Conservation (phyloP, 2,329 filamentous ascomycete species). For the Apiospora malaysiana region DNA sequence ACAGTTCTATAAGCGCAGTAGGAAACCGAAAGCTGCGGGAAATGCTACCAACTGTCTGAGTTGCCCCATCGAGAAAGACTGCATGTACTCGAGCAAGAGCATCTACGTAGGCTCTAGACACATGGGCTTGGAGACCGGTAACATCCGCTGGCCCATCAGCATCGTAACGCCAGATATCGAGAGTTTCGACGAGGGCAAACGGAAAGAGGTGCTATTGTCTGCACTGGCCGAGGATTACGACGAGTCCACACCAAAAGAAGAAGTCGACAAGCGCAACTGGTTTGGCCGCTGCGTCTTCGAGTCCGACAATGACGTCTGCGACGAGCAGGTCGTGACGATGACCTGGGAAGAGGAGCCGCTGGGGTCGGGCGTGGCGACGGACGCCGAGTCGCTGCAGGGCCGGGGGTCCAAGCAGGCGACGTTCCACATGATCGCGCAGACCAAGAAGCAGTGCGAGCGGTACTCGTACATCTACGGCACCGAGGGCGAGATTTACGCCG, state of each 20-base stretch:
- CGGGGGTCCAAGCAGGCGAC: constrained; percentile 81
- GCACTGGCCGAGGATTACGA: constrained; percentile 58
- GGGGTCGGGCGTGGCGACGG: constrained; percentile 26
- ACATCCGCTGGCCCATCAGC: constrained; percentile 80
- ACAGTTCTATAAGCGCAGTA: constrained; percentile 75
- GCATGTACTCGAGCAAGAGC: constrained; percentile 84
- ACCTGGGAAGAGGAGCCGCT: constrained; percentile 78
- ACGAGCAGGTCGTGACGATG: constrained; percentile 90
- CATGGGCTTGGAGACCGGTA: constrained; percentile 65
- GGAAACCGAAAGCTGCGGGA: constrained; percentile 79
- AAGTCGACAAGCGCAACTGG: constrained; percentile 67
- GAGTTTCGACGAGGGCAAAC: constrained; percentile 62
- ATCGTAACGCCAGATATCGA: constrained; percentile 95
- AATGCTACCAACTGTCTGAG: constrained; percentile 84
- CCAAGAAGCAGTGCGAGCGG: constrained; percentile 83
- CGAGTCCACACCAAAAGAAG: constrained; percentile 50
- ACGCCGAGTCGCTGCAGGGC: constrained; percentile 37
- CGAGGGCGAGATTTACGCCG: constrained; percentile 83
- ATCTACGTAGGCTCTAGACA: constrained; percentile 76
- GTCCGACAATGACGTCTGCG: constrained; percentile 88
- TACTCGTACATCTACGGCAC: constrained; percentile 87
- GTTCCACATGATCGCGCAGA: constrained; percentile 94
- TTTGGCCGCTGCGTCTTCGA: constrained; percentile 97
- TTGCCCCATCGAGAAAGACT: constrained; percentile 76
- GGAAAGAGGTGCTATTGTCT: constrained; percentile 44